Base-by-base conservation (phyloP, 2,329 filamentous ascomycete species). In the Fusarium mangiferae region DNA sequence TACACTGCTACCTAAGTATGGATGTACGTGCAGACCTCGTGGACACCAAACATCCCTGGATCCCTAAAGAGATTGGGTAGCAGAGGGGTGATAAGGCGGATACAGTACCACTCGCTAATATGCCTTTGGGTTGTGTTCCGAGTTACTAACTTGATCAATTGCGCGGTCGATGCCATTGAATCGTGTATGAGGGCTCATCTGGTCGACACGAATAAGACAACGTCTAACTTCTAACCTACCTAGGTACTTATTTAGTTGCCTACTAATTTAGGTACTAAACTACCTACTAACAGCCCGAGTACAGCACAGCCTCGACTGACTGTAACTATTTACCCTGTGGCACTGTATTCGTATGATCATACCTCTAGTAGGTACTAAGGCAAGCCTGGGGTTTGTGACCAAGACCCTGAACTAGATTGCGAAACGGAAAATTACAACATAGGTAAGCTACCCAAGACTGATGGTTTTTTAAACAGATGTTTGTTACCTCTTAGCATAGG, bases 11-110 rank as follows among this genome's bases (percentile, higher is more conserved):
- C 58, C 30, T 5, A n/a, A 15, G 22, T 42, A 15, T 35, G 13
- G 33, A 35, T 35, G 14, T 35, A 33, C 38, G 33, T 62, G 46
- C 30, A 51, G 65, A 59, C 67, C 45, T 69, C 65, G 59, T 59
- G 41, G 58, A 65, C 65, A 45, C 58, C 65, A 38, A 70, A 55
- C 33, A 57, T 63, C 56, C 56, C 51, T 69, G 63, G 44, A 55
- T 49, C 30, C 35, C 35, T 51, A 35, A 36, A 65, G 49, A 39
- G 24, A 57, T 49, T 66, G 64, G 49, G 42, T 54, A 65, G 46
- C 36, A 44, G 60, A 56, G 28, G 26, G 33, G n/a, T 45, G 46
- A 63, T 46, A 48, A 33, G 62, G 42, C 48, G 41, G 48, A 63
- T 63, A 63, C 57, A 48, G 41, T 42, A 46, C n/a, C 44, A 42